Percentiles rank a stretch among this genome's conserved stretches.
Evolutionary conservation across 352 stramenopile genomes (phyloP).

Genomic region (Globisporangium cylindrosporum): DNA sequence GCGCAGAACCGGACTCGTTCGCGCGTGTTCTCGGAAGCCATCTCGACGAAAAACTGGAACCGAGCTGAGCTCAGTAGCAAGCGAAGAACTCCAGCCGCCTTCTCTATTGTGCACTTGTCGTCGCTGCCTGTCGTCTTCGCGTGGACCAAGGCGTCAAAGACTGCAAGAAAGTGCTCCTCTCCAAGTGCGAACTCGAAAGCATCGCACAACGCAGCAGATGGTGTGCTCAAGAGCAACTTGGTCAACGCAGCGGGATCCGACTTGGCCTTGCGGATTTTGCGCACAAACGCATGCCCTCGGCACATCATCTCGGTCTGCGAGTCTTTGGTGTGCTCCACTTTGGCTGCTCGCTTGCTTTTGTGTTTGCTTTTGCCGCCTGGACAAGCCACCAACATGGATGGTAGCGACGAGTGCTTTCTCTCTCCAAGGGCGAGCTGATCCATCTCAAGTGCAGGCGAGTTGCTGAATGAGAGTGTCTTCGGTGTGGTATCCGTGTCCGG

Average conservation of each 20-base stretch:
- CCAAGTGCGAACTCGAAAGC: constrained; percentile 12
- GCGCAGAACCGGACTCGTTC: neutral
- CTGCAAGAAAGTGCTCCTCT: constrained; percentile 13
- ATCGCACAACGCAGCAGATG: neutral
- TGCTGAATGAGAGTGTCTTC: neutral
- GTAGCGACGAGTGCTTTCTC: neutral
- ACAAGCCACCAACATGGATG: neutral
- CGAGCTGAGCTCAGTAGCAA: constrained; percentile 6
- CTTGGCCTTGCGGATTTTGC: constrained; percentile 6
- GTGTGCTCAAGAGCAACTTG: constrained; percentile 10
- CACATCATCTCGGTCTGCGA: constrained; percentile 1
- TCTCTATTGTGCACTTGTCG: neutral
- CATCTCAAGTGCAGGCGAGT: neutral
- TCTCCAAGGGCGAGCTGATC: neutral
- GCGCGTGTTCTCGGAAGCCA: constrained; percentile 3
- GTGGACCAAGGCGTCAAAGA: constrained; percentile 11
- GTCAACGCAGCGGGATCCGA: neutral
- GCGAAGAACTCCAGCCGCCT: neutral
- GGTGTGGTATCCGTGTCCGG: neutral
- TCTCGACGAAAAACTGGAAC: constrained; percentile 16
- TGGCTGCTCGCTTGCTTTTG: neutral
- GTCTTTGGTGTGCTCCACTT: neutral
- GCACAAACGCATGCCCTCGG: constrained; percentile 12
- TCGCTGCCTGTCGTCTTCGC: neutral
- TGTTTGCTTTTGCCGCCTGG: neutral